phyloP scores from a whole-genome alignment of 768 basidiomycete genomes.

The Roridomyces roridus region DNA sequence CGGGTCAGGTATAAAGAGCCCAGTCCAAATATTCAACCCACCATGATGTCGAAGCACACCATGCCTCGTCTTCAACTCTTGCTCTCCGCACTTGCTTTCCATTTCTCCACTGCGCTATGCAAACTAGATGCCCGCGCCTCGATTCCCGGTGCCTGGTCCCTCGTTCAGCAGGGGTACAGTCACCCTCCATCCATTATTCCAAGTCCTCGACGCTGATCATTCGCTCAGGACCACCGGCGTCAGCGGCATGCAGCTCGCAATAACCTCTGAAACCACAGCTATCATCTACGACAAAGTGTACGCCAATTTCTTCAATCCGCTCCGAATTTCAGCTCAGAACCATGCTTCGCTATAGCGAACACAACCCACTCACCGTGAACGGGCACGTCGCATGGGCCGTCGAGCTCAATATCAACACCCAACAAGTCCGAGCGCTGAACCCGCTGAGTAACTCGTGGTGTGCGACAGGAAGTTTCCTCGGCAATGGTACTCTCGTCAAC shows the following conservation, averaged over 20 bases:
- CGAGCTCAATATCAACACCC: slow-evolving; percentile 47
- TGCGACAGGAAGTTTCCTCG: slow-evolving; percentile 47
- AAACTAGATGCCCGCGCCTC: slow-evolving; percentile 14
- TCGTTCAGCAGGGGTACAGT: slow-evolving; percentile 17
- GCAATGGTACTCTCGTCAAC: slow-evolving; percentile 47
- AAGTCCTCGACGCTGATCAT: background rate
- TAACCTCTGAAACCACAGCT: slow-evolving; percentile 28
- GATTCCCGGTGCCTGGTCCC: slow-evolving; percentile 17
- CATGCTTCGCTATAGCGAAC: slow-evolving; percentile 25
- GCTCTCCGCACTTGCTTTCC: background rate
- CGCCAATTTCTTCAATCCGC: background rate
- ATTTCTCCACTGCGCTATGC: background rate
- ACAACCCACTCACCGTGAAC: slow-evolving; percentile 48
- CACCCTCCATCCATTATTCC: no score
- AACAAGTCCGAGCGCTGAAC: slow-evolving; percentile 39
- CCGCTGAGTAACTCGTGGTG: slow-evolving; percentile 50
- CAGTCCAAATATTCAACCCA: background rate
- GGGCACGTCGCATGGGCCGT: slow-evolving; percentile 54
- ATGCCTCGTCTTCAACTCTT: background rate
- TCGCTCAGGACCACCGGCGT: slow-evolving; percentile 28
- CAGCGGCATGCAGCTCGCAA: slow-evolving; percentile 28
- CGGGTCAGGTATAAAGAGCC: no score
- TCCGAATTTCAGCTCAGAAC: background rate
- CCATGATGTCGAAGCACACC: background rate
- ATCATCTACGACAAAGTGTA: slow-evolving; percentile 33